A percentile compares a stretch with the other conserved stretches of the same genome.
Evolutionary conservation across 176 grass and related monocot genomes (phyloP).

Genomic region (Triticum urartu): DNA sequence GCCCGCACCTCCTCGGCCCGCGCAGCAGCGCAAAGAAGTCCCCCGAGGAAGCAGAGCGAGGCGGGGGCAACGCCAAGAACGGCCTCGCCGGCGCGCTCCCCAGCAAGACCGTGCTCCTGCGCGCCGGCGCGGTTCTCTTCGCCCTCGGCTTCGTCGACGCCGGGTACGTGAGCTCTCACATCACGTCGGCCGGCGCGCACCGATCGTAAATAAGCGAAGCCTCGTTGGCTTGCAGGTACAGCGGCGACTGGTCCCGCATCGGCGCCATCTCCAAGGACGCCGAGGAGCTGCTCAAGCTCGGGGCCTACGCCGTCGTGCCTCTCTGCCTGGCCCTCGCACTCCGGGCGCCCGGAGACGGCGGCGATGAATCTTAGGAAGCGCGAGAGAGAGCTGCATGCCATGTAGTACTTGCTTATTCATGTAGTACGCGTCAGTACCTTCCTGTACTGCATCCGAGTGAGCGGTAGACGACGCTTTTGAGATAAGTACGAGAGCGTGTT

Average conservation of each 20-base stretch:
- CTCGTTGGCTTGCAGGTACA: constrained; percentile 52
- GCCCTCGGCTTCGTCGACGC: constrained; percentile 89
- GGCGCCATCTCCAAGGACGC: constrained; percentile 73
- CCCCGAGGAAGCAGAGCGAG: neutral
- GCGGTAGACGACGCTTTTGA: no score
- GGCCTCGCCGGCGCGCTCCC: constrained; percentile 14
- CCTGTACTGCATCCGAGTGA: no score
- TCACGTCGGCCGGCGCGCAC: neutral
- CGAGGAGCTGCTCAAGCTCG: constrained; percentile 72
- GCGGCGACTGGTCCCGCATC: constrained; percentile 87
- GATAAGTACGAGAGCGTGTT: no score
- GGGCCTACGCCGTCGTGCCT: constrained; percentile 62
- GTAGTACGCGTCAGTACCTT: no score
- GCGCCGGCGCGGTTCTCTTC: constrained; percentile 55
- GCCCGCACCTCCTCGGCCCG: neutral
- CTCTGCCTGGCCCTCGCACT: constrained; percentile 55
- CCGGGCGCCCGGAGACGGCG: constrained; percentile 31
- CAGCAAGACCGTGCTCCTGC: constrained; percentile 36
- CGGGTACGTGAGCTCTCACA: constrained; percentile 44
- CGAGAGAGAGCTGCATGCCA: neutral
- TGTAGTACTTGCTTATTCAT: neutral
- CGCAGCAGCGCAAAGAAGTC: constrained; percentile 20
- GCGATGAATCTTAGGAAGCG: neutral
- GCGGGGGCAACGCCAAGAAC: neutral
- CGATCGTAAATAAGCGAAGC: neutral